Evolutionary conservation across 2,329 filamentous ascomycete species (phyloP).

Genomic region (Cordyceps cateniannulata): DNA sequence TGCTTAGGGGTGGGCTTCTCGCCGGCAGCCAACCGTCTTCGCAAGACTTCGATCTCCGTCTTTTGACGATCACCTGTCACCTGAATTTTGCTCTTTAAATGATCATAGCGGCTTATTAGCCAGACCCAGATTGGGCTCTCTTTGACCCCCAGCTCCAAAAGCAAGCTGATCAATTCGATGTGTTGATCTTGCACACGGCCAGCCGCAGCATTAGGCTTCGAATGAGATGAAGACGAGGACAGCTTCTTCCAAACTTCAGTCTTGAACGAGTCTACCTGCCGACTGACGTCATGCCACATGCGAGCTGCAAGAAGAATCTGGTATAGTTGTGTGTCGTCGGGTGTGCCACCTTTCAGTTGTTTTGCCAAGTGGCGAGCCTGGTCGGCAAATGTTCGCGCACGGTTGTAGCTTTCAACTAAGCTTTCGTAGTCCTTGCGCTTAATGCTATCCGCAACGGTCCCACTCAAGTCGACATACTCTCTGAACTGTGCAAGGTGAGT

Average conservation of each 20-base stretch:
- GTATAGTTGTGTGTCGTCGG: constrained; percentile 75
- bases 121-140: constrained; percentile 97
- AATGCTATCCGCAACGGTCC: constrained; percentile 73
- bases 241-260: constrained; percentile 81
- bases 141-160: constrained; percentile 89
- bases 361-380: constrained; percentile 67
- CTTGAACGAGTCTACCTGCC: constrained; percentile 82
- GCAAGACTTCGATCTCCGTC: constrained; percentile 85
- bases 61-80: constrained; percentile 76
- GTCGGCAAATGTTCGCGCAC: constrained; percentile 74
- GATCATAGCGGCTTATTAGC: constrained; percentile 83
- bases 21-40: constrained; percentile 68
- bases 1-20: constrained; percentile 64
- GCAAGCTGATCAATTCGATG: constrained; percentile 81
- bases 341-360: constrained; percentile 43
- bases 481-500: constrained; percentile 71
- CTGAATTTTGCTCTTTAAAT: constrained; percentile 79
- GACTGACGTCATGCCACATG: constrained; percentile 92
- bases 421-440: constrained; percentile 86
- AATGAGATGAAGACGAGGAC: constrained; percentile 56
- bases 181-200: constrained; percentile 69
- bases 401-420: constrained; percentile 78
- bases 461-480: constrained; percentile 74
- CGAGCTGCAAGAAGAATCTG: constrained; percentile 81
- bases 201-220: constrained; percentile 39